Conservation (phyloP, 441 rosid genomes). For the Gossypium davidsonii region DNA sequence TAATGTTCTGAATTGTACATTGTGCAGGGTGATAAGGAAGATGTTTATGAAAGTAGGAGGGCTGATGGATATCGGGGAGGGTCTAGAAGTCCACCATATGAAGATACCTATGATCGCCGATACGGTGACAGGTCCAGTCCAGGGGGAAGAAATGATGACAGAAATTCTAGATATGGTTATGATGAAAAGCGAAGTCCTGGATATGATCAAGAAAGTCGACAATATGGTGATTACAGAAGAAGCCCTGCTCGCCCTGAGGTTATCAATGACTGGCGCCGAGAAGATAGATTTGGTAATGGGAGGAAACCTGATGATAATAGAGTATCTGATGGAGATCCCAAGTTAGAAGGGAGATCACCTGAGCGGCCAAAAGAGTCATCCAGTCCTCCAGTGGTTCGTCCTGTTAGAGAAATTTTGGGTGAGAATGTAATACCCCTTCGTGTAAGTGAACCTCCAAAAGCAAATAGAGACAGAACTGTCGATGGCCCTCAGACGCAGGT, state of each 20-base stretch:
- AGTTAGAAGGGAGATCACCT: constrained; percentile 66
- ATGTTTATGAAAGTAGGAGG: constrained; percentile 39
- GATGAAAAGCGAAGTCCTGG: constrained; percentile 71
- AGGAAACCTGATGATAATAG: constrained; percentile 49
- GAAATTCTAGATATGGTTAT: constrained; percentile 35
- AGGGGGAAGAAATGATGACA: constrained; percentile 65
- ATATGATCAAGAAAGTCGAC: constrained; percentile 57
- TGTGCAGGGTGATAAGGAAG: constrained; percentile 72
- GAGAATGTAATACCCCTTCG: constrained; percentile 81
- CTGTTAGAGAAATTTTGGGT: constrained; percentile 93
- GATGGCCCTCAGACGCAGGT: constrained; percentile 64
- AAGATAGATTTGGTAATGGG: constrained; percentile 84
- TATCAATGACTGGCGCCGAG: constrained; percentile 87
- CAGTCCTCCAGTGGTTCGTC: constrained; percentile 72
- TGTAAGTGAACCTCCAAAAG: constrained; percentile 81
- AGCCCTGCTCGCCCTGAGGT: constrained; percentile 83
- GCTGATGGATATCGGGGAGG: constrained; percentile 49
- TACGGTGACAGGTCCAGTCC: constrained; percentile 71
- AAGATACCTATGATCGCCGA: constrained; percentile 65
- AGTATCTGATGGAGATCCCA: constrained; percentile 52
- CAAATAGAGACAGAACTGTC: constrained; percentile 40
- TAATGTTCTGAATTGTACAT: constrained; percentile 9
- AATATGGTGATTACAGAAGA: constrained; percentile 51
- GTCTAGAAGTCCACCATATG: constrained; percentile 82
- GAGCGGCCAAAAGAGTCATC: constrained; percentile 59